phyloP scores from a whole-genome alignment of 805 yeast species.

The Wickerhamomyces tratensis region DNA sequence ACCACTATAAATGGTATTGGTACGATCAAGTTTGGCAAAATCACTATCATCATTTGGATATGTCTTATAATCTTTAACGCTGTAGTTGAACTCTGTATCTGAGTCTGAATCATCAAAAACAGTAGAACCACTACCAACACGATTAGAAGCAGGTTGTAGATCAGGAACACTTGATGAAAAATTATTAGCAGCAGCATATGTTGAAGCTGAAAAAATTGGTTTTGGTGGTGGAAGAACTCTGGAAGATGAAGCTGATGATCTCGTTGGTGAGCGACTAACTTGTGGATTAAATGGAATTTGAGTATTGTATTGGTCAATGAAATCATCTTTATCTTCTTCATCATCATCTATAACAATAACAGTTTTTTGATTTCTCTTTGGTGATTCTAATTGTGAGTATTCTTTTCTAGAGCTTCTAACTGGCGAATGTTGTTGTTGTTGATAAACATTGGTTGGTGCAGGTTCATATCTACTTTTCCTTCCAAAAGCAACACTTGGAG shows the following conservation, averaged over 20 bases:
- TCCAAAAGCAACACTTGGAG: conserved; percentile 33
- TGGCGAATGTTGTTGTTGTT: conserved; percentile 23
- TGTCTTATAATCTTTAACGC: conserved; percentile 3
- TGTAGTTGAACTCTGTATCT: conserved; percentile 2
- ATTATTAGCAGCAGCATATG: conserved; percentile 48
- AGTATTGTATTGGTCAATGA: conserved; percentile 1
- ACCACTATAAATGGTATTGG: conserved; percentile 15
- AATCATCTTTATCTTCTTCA: conserved; percentile 25
- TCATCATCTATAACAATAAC: conserved; percentile 36
- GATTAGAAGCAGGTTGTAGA: conserved; percentile 8
- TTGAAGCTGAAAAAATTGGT: conserved; percentile 54
- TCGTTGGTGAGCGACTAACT: conserved; percentile 29
- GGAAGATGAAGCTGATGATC: conserved; percentile 23
- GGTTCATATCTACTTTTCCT: conserved; percentile 14
- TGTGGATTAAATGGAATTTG: neutral
- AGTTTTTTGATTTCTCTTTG: conserved; percentile 46
- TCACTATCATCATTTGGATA: conserved; percentile 6
- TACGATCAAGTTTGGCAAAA: conserved; percentile 7
- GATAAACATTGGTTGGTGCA: conserved; percentile 2
- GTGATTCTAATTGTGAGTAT: conserved; percentile 64
- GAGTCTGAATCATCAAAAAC: conserved; percentile 8
- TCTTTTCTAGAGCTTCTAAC: conserved; percentile 45
- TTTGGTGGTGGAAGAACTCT: conserved; percentile 53
- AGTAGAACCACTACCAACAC: conserved; percentile 22
- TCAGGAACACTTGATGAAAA: conserved; percentile 6